These are phyloP conservation scores for Fistulifera solaris DNA, from an alignment of 108 stramenopile species.

Conservation along the genomic window DNA sequence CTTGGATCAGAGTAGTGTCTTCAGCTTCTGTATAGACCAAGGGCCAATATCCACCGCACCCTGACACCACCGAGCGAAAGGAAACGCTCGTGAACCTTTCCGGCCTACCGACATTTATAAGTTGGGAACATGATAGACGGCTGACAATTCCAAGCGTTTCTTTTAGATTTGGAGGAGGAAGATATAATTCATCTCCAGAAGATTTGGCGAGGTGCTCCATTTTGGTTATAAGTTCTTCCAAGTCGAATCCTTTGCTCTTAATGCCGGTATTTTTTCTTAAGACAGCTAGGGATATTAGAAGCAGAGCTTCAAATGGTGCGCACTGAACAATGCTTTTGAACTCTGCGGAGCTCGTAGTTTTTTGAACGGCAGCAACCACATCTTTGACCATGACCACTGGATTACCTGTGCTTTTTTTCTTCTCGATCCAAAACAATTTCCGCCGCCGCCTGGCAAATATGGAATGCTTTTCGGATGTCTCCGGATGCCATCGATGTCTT, in stretches of 20 bases:
- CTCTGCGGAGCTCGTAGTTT: constrained; percentile 38
- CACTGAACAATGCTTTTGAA: constrained; percentile 38
- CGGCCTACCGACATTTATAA: constrained; percentile 34
- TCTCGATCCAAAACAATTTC: constrained; percentile 46
- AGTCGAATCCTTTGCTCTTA: constrained; percentile 47
- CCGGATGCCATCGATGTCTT: constrained; percentile 84
- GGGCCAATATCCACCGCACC: constrained; percentile 59
- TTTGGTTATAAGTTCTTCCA: constrained; percentile 63
- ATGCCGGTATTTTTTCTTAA: constrained; percentile 37
- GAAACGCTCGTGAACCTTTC: constrained; percentile 19
- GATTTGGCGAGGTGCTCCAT: constrained; percentile 62
- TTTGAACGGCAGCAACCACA: constrained; percentile 50
- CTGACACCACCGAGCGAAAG: constrained; percentile 28
- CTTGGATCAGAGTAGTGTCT: constrained; percentile 34
- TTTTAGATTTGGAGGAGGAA: constrained; percentile 45
- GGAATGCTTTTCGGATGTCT: constrained; percentile 90
- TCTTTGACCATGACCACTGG: constrained; percentile 44
- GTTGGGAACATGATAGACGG: constrained; percentile 40
- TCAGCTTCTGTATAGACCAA: constrained; percentile 44
- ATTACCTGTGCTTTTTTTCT: constrained; percentile 9
- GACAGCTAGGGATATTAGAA: constrained; percentile 59
- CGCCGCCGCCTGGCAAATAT: constrained; percentile 82
- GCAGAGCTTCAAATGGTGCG: constrained; percentile 57
- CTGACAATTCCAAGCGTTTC: constrained; percentile 41
- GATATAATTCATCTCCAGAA: constrained; percentile 47